Evolutionary conservation across 495 filamentous ascomycete species (phyloP).

Genomic region (Glonium stellatum): DNA sequence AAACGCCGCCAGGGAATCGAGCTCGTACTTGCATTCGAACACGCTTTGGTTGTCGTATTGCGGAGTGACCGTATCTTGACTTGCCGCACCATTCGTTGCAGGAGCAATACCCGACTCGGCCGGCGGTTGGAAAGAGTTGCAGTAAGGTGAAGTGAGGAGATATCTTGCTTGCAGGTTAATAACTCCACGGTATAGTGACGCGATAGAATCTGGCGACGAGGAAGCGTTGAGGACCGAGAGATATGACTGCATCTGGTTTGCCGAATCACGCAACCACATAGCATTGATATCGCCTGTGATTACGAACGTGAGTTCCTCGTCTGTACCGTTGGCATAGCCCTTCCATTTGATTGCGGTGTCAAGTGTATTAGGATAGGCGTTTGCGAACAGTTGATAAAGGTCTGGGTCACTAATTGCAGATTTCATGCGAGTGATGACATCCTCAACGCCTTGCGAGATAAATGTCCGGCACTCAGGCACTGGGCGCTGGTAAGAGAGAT

Average conservation of each 20-base stretch:
- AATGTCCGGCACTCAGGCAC: conserved; percentile 54
- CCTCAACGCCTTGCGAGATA: conserved; percentile 49
- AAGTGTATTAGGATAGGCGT: conserved; percentile 59
- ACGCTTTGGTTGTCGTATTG: conserved; percentile 45
- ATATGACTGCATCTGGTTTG: conserved; percentile 62
- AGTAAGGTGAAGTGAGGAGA: conserved; percentile 52
- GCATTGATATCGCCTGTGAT: conserved; percentile 62
- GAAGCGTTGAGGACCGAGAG: conserved; percentile 50
- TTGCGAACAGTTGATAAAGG: conserved; percentile 57
- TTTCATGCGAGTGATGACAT: conserved; percentile 44
- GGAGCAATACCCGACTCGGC: conserved; percentile 46
- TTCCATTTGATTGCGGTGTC: conserved; percentile 63
- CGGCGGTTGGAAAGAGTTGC: conserved; percentile 59
- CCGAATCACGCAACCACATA: conserved; percentile 65
- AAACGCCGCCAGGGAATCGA: conserved; percentile 62
- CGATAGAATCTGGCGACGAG: conserved; percentile 45
- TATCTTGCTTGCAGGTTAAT: conserved; percentile 63
- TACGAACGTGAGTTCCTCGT: conserved; percentile 57
- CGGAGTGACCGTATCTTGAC: conserved; percentile 42
- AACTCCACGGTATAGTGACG: conserved; percentile 53
- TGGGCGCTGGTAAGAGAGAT: conserved; percentile 53
- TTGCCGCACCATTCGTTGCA: conserved; percentile 44
- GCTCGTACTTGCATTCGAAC: conserved; percentile 63
- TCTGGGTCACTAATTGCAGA: conserved; percentile 54
- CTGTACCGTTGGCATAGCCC: conserved; percentile 49